Base-by-base conservation (phyloP, 2,329 filamentous ascomycete species). In the Apiospora malaysiana region DNA sequence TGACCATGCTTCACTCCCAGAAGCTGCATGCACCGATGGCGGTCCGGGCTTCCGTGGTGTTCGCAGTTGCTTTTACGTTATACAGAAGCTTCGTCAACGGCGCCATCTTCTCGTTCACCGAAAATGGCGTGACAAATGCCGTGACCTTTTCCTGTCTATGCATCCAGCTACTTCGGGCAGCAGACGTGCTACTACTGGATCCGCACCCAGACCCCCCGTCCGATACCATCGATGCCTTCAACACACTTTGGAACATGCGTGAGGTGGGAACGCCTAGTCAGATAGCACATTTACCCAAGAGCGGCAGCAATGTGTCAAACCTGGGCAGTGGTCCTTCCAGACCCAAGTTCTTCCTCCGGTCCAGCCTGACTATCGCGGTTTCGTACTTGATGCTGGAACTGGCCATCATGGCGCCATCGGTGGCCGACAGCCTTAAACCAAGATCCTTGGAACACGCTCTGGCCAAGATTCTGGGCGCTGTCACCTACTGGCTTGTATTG, bases 161-260 rank as follows among this genome's bases (percentile, higher is more conserved):
- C 4, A n/a, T 66, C 10, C 63, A 66, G 37, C 42, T 42, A 4
- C 63, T 66, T 4, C 63, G 63, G 37, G 63, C 63, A 3, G 63
- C 21, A 14, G 37, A 66, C 37, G 27, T 43, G 4, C 4, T 43
- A 8, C 63, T 66, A 9, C 4, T 66, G 32, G 59, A 37, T 8
- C 59, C 25, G 25, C 16, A n/a, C 9, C 59, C 32, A 14, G 21
- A 66, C 3, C 32, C 32, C 16, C 59, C 59, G 18, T n/a, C 59
- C 6, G 59, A 66, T 43, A 23, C 25, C 32, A 42, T 66, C 27
- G 59, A 66, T 8, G 59, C 59, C 59, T 66, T 66, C 32, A 66
- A 66, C 59, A 8, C n/a, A 14, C 25, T 66, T 3, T 66, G 59
- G 59, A 66, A 66, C 32, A 66, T 66, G 59, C 59, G 59, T 32